Base-by-base conservation (phyloP, 1,139 yeast species). In the Lodderomyces orthopsilosis region DNA sequence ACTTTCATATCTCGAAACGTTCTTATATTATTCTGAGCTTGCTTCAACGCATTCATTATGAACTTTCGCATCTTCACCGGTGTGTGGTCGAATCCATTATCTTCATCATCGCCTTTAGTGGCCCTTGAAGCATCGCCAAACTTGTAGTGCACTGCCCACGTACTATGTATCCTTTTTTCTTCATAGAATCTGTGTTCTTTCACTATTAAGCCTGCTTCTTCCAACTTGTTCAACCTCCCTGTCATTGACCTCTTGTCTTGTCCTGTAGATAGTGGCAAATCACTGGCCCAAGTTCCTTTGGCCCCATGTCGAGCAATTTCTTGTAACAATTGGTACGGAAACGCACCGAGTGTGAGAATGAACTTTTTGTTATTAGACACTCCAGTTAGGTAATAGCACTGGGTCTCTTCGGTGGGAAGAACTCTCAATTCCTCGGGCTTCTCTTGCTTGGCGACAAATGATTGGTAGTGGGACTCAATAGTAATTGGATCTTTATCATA, bases 231-330 rank as follows among this genome's bases (percentile, higher is more conserved):
- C 43, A 83, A 66, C 51, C 93, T 68, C 1, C 80, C 70, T 0
- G 90, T 81, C 35, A 83, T 65, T 43, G 90, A 83, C 48, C 91
- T 69, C n/a, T 83, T 78, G 54, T 85, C 93, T 59, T 85, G 93
- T 6, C 76, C 77, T 0, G 89, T 78, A 13, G 65, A 68, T 35
- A 68, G 66, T 5, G 81, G 75, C 46, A 85, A 63, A 23, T 78
- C 79, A 26, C 79, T 67, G 0, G 90, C 76, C 45, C 76, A 71
- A 10, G 83, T 75, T 9, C 93, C 93, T 1, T 59, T 53, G 0
- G 69, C 63, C 18, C 81, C 81, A 34, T 75, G 58, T 47, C 71
- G 75, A 0, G 89, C 85, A 41, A 85, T 70, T 38, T 69, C 77
- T 51, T 71, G 64, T 17, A 73, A 50, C 35, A 73, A 57, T 47